These are phyloP conservation scores for Psilocybe sp. DNA, from an alignment of 768 basidiomycete genomes.

Conservation along the genomic window DNA sequence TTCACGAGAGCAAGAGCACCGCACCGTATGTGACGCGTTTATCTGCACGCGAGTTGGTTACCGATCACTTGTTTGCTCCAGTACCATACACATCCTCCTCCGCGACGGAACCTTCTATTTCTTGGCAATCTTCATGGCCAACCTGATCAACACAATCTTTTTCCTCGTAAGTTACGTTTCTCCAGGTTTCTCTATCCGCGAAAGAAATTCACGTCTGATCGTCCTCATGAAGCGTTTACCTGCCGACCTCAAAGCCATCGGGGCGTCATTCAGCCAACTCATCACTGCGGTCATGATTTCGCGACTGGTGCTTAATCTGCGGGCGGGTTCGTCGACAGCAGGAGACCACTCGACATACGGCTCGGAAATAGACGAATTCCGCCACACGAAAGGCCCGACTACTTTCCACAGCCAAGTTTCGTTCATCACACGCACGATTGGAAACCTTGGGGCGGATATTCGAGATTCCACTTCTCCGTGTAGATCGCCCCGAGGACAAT, in stretches of 20 bases:
- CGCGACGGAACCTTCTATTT: slow-evolving; percentile 19
- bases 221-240: not conserved
- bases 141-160: slow-evolving; percentile 15
- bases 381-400: too few relatives aligned
- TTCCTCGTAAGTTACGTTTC: slow-evolving; percentile 13
- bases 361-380: not conserved
- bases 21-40: slow-evolving; percentile 5
- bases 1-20: slow-evolving; percentile 5
- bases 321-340: slow-evolving; percentile 7
- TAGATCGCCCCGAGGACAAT: too few relatives aligned
- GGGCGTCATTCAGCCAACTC: slow-evolving; percentile 28
- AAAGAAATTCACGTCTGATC: not conserved
- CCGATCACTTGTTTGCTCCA: not conserved
- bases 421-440: slow-evolving; percentile 5
- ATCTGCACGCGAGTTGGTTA: not conserved
- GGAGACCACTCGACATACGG: not conserved
- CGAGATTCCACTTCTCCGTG: not conserved
- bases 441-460: not conserved
- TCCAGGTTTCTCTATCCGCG: not conserved
- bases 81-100: slow-evolving; percentile 15
- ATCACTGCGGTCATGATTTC: slow-evolving; percentile 27
- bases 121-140: slow-evolving; percentile 15
- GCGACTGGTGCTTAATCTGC: slow-evolving; percentile 28
- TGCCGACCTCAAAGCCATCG: slow-evolving; percentile 25
- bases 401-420: not conserved